Conservation (phyloP, 179 eudicot species). For the Patellifolia procumbens region DNA sequence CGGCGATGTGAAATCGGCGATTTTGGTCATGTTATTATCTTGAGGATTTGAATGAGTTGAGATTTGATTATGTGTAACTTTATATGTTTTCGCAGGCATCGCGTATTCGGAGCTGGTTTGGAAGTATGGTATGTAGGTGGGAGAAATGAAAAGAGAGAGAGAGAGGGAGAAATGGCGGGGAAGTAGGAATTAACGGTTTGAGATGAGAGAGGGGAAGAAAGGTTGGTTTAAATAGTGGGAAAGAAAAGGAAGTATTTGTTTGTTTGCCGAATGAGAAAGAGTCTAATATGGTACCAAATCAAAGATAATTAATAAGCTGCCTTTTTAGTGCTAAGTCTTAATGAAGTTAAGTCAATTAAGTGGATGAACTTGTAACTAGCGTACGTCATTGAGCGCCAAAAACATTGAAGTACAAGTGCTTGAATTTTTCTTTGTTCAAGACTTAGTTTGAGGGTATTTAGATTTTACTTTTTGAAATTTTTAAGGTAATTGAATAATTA, state of each 20-base stretch:
- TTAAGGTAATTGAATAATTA: no score
- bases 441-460: no score
- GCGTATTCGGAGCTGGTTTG: no score
- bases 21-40: background rate
- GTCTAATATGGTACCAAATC: background rate
- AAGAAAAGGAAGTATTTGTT: background rate
- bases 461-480: no score
- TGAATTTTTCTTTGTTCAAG: no score
- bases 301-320: background rate
- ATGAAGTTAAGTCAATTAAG: background rate
- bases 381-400: background rate
- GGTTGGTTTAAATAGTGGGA: constrained; percentile 5
- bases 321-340: background rate
- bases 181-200: constrained; percentile 23
- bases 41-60: no score
- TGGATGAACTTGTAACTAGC: background rate
- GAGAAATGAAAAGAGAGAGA: background rate
- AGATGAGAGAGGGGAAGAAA: background rate
- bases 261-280: background rate
- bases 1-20: background rate
- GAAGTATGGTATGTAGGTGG: no score
- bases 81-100: no score
- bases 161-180: constrained; percentile 27
- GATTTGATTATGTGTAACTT: no score
- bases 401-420: background rate